These are phyloP conservation scores for Paraphaeosphaeria minitans DNA, from an alignment of 2,329 filamentous ascomycete species.

Conservation along the genomic window DNA sequence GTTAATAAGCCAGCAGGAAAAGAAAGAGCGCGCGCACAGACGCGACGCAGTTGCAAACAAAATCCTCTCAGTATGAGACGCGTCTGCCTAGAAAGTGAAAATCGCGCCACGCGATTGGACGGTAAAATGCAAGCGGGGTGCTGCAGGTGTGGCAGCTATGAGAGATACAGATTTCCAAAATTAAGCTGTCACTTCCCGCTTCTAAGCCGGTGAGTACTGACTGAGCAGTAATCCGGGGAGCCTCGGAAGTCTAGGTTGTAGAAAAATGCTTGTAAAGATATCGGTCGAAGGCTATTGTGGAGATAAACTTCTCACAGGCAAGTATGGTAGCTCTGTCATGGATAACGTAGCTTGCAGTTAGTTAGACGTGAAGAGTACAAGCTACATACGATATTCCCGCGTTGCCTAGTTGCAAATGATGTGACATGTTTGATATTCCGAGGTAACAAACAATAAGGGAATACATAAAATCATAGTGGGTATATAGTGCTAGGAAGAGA, in stretches of 20 bases:
- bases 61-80: neutral
- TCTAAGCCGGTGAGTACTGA: no score
- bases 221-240: neutral
- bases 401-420: no score
- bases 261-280: neutral
- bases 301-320: neutral
- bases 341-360: neutral
- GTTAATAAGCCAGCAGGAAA: neutral
- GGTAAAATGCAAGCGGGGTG: neutral
- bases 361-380: neutral
- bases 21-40: neutral
- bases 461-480: neutral
- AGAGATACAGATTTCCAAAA: neutral
- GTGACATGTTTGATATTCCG: neutral
- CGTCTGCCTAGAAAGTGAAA: neutral
- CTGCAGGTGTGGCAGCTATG: no score
- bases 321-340: neutral
- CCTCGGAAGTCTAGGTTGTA: no score
- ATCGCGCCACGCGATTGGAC: neutral
- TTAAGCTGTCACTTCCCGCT: neutral
- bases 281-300: neutral
- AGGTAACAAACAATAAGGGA: neutral
- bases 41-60: neutral
- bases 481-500: neutral
- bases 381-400: neutral